Percentiles rank a stretch among this genome's conserved stretches.
These are phyloP conservation scores for Musa beccarii DNA, from an alignment of 176 grass and related monocot genomes.

Conservation along the genomic window DNA sequence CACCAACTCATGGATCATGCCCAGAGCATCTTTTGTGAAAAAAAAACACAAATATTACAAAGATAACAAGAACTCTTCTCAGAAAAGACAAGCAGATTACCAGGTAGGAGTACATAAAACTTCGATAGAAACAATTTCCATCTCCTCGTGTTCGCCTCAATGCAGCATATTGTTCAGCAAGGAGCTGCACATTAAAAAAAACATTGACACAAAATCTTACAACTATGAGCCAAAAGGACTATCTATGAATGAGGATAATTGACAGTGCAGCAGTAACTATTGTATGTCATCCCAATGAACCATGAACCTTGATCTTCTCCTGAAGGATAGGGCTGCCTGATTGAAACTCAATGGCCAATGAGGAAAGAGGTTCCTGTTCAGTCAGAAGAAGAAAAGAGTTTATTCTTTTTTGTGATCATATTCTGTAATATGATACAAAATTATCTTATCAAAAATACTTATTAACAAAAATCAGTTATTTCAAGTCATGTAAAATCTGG, in stretches of 20 bases:
- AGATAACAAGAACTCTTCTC: neutral
- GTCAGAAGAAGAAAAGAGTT: slow-evolving; percentile 16
- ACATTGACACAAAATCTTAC: slow-evolving; percentile 25
- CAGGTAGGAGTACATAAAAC: slow-evolving; percentile 99
- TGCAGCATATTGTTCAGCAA: slow-evolving; percentile 86
- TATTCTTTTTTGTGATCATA: neutral
- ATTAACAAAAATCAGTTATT: too few relatives aligned
- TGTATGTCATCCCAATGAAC: slow-evolving; percentile 25
- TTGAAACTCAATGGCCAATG: slow-evolving; percentile 77
- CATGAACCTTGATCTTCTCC: slow-evolving; percentile 91
- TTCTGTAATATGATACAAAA: too few relatives aligned
- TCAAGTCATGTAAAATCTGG: too few relatives aligned
- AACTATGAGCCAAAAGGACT: neutral
- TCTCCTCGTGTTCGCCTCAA: slow-evolving; percentile 89
- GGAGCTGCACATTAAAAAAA: slow-evolving; percentile 49
- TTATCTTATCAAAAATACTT: neutral
- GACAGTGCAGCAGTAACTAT: slow-evolving; percentile 4
- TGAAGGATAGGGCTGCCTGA: slow-evolving; percentile 78
- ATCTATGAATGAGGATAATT: neutral
- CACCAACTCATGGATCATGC: neutral
- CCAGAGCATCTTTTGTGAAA: neutral
- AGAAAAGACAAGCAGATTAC: slow-evolving; percentile 25
- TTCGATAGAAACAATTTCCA: slow-evolving; percentile 97
- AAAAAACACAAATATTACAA: neutral
- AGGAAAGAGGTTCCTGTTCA: slow-evolving; percentile 79